Evolutionary conservation across 176 grass and related monocot genomes (phyloP).

Genomic region (Secale cereale): DNA sequence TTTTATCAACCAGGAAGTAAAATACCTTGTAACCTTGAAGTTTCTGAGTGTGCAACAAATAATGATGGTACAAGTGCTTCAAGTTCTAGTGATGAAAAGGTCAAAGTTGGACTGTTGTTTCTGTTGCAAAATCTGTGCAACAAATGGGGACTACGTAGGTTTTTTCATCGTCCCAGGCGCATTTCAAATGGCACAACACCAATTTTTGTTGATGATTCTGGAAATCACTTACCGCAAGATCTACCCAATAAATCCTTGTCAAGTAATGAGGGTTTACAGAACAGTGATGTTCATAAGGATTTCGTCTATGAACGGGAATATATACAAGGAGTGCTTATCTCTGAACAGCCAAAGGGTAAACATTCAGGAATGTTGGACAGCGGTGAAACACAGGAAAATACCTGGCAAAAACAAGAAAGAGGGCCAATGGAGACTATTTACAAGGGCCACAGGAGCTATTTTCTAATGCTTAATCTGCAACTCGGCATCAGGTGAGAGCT

Average conservation of each 20-base stretch:
- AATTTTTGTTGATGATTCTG: slow-evolving; percentile 51
- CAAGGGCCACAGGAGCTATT: slow-evolving; percentile 96
- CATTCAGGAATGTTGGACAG: slow-evolving; percentile 46
- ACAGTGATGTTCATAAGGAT: slow-evolving; percentile 39
- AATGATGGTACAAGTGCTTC: slow-evolving; percentile 42
- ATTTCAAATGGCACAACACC: slow-evolving; percentile 76
- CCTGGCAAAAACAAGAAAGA: slow-evolving; percentile 47
- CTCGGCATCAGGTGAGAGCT: slow-evolving; percentile 83
- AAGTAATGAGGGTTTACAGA: slow-evolving; percentile 34
- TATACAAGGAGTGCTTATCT: slow-evolving; percentile 86
- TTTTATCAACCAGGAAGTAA: slow-evolving; percentile 79
- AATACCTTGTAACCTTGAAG: slow-evolving; percentile 63
- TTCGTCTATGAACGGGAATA: slow-evolving; percentile 82
- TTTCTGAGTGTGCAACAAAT: slow-evolving; percentile 44
- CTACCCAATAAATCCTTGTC: slow-evolving; percentile 36
- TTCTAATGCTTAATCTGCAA: slow-evolving; percentile 95
- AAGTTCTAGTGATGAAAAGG: slow-evolving; percentile 36
- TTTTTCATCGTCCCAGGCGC: slow-evolving; percentile 45
- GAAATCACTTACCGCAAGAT: slow-evolving; percentile 49
- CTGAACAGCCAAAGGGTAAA: slow-evolving; percentile 55
- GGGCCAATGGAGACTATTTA: slow-evolving; percentile 89
- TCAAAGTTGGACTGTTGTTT: slow-evolving; percentile 31
- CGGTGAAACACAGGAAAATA: slow-evolving; percentile 46
- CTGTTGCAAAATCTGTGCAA: slow-evolving; percentile 41
- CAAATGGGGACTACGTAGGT: slow-evolving; percentile 41